A percentile compares a stretch with the other conserved stretches of the same genome.
phyloP scores from a whole-genome alignment of 2,329 filamentous ascomycete species.

The Knoxdaviesia proteae region DNA sequence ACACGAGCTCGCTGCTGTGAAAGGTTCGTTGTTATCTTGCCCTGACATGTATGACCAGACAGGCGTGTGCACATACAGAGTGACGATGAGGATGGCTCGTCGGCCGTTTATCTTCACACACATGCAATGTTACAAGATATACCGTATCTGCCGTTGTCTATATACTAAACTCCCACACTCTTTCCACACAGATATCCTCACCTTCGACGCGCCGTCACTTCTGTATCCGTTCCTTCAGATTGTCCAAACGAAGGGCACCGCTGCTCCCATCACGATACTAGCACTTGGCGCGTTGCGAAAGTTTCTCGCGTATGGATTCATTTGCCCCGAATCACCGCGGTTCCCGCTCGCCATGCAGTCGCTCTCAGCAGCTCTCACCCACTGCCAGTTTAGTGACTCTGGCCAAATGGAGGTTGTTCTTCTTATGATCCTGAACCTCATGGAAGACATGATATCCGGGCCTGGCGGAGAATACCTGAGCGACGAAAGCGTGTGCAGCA shows the following conservation, averaged over 20 bases:
- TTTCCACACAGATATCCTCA: conserved; percentile 47
- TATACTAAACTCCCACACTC: background rate
- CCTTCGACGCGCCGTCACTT: conserved; percentile 74
- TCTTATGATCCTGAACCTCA: conserved; percentile 81
- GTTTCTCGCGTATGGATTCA: conserved; percentile 87
- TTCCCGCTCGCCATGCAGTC: conserved; percentile 86
- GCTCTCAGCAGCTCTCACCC: conserved; percentile 82
- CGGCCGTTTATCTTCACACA: too few species aligned
- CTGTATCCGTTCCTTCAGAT: conserved; percentile 91
- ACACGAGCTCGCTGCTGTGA: conserved; percentile 69
- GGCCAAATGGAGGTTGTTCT: conserved; percentile 90
- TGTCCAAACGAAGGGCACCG: conserved; percentile 87
- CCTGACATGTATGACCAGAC: too few species aligned
- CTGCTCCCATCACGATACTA: conserved; percentile 86
- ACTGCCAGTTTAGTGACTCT: conserved; percentile 91
- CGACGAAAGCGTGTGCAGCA: conserved; percentile 94
- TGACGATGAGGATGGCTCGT: too few species aligned
- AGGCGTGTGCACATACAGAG: too few species aligned
- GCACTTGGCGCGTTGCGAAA: conserved; percentile 87
- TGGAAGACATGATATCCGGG: conserved; percentile 95
- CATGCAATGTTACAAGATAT: too few species aligned
- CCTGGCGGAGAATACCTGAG: conserved; percentile 84
- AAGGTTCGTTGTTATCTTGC: conserved; percentile 28
- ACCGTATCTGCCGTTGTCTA: too few species aligned
- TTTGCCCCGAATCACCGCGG: conserved; percentile 65